A percentile compares a stretch with the other conserved stretches of the same genome.
Evolutionary conservation across 2,329 filamentous ascomycete genomes (phyloP).

Genomic region (Colletotrichum tabaci): DNA sequence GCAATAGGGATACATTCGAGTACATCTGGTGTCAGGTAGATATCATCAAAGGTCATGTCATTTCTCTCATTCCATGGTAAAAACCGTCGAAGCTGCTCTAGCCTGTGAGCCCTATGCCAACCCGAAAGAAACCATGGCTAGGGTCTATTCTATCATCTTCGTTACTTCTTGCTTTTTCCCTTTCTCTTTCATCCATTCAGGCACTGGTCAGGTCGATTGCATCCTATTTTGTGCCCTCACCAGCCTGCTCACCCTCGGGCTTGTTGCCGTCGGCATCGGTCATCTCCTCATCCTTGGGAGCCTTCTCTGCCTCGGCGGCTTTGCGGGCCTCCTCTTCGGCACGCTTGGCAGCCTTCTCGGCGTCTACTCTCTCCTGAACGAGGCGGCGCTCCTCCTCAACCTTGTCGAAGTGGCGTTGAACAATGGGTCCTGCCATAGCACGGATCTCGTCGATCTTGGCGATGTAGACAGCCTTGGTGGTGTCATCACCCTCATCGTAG

Average conservation of each 20-base stretch:
- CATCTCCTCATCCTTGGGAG: conserved; percentile 73
- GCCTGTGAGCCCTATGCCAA: conserved; percentile 43
- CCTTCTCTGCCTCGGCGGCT: conserved; percentile 67
- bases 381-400: conserved; percentile 88
- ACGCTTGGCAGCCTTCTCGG: conserved; percentile 84
- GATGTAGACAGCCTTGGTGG: conserved; percentile 92
- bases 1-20: background rate
- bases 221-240: conserved; percentile 49
- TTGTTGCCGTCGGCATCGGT: conserved; percentile 71
- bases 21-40: background rate
- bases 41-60: conserved; percentile 38
- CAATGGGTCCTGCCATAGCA: conserved; percentile 89
- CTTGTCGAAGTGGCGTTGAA: conserved; percentile 96
- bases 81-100: conserved; percentile 39
- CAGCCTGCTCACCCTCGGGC: conserved; percentile 64
- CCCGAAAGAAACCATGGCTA: conserved; percentile 41
- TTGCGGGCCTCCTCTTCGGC: conserved; percentile 70
- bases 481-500: conserved; percentile 96
- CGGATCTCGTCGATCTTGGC: conserved; percentile 97
- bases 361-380: conserved; percentile 82
- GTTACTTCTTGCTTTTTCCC: conserved; percentile 33
- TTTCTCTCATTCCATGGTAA: conserved; percentile 42
- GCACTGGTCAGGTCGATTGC: background rate
- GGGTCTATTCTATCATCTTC: conserved; percentile 44
- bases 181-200: conserved; percentile 1